A percentile compares a stretch with the other conserved stretches of the same genome.
Evolutionary conservation across 306 rosid genomes (phyloP).

Genomic region (Vigna reflexopilosa): DNA sequence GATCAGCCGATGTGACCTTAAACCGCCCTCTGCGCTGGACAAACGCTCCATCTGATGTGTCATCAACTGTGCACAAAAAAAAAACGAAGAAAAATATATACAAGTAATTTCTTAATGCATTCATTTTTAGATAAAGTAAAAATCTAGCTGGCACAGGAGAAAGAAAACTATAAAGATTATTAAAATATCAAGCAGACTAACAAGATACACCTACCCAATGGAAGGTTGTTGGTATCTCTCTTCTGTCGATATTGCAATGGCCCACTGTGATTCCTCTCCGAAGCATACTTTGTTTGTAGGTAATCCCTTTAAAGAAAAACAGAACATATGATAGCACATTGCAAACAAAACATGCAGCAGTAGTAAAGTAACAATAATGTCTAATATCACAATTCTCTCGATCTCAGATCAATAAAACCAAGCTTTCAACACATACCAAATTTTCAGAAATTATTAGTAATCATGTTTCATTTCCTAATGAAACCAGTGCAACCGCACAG

Average conservation of each 20-base stretch:
- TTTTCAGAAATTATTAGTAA: constrained; percentile 33
- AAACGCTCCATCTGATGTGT: constrained; percentile 89
- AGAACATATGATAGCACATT: constrained; percentile 34
- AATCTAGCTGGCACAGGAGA: constrained; percentile 34
- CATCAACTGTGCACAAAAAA: constrained; percentile 64
- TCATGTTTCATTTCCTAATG: constrained; percentile 28
- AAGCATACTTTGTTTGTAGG: constrained; percentile 62
- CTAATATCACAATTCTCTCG: constrained; percentile 21
- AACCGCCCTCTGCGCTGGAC: constrained; percentile 89
- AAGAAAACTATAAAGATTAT: constrained; percentile 13
- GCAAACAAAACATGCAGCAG: constrained; percentile 37
- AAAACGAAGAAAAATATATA: neutral
- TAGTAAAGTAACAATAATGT: constrained; percentile 15
- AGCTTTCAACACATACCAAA: constrained; percentile 27
- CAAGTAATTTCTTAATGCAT: constrained; percentile 21
- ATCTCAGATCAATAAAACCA: constrained; percentile 15
- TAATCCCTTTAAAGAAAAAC: constrained; percentile 75
- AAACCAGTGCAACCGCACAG: constrained; percentile 1
- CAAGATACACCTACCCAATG: constrained; percentile 62
- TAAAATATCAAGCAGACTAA: constrained; percentile 21
- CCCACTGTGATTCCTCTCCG: constrained; percentile 84
- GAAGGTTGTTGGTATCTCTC: constrained; percentile 68
- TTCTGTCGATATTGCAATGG: constrained; percentile 76
- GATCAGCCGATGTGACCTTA: constrained; percentile 86
- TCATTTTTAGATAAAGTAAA: constrained; percentile 35